phyloP scores from a whole-genome alignment of 2,329 filamentous ascomycete species.

The Trichoderma arundinaceum region DNA sequence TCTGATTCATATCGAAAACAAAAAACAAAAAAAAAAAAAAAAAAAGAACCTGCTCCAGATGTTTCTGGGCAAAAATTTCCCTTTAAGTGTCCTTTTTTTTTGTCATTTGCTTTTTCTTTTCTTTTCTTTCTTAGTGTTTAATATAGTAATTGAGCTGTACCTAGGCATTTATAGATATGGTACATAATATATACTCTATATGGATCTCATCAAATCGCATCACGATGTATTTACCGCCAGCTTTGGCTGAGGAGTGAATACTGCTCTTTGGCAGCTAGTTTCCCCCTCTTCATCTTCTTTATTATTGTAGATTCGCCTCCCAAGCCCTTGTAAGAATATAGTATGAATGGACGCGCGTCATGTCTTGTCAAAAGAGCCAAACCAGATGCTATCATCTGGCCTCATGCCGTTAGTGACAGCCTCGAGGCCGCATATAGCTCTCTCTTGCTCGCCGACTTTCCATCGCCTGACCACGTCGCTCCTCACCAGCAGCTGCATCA shows the following conservation, averaged over 20 bases:
- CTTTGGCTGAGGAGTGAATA: not conserved
- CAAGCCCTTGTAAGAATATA: too few species aligned
- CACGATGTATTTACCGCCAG: too few species aligned
- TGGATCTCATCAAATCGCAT: too few species aligned
- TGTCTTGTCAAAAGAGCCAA: slow-evolving; percentile 41
- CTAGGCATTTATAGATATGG: slow-evolving; percentile 25
- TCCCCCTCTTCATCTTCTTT: too few species aligned
- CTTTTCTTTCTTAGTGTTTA: slow-evolving; percentile 27
- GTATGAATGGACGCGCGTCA: not conserved
- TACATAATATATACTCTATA: slow-evolving; percentile 11
- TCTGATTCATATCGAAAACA: slow-evolving; percentile 16
- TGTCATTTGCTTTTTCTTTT: not conserved
- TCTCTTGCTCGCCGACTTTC: slow-evolving; percentile 37
- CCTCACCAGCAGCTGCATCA: slow-evolving; percentile 60
- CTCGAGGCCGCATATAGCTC: slow-evolving; percentile 39
- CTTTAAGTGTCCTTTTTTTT: slow-evolving; percentile 16
- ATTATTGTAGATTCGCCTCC: not conserved
- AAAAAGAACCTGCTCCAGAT: slow-evolving; percentile 8
- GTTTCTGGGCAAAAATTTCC: not conserved
- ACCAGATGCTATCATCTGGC: slow-evolving; percentile 47
- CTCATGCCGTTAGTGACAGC: slow-evolving; percentile 44
- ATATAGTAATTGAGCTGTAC: slow-evolving; percentile 6
- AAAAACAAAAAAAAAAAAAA: slow-evolving; percentile 10
- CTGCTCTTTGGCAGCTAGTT: not conserved
- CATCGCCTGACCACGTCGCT: slow-evolving; percentile 40